Evolutionary conservation across 257 asterid species (phyloP).

Genomic region (Linderniella brevidens): DNA sequence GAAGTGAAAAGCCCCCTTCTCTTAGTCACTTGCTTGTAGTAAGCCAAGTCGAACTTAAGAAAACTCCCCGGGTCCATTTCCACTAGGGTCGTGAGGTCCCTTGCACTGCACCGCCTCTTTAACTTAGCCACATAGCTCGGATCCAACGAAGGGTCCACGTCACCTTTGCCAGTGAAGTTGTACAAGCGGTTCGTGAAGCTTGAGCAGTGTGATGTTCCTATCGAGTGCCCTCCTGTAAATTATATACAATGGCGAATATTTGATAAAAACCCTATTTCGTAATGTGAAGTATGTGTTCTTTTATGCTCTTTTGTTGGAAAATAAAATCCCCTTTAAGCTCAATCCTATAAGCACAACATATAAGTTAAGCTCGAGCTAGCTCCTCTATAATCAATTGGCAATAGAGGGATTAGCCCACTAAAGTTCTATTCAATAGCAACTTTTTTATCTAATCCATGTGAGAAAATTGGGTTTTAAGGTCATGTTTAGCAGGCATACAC

Average conservation of each 20-base stretch:
- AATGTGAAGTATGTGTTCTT: too few relatives aligned
- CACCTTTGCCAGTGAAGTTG: constrained; percentile 54
- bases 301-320: too few relatives aligned
- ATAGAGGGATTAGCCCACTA: too few relatives aligned
- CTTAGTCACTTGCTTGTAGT: constrained; percentile 24
- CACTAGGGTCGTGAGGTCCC: constrained; percentile 22
- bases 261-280: not conserved
- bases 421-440: too few relatives aligned
- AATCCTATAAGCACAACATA: too few relatives aligned
- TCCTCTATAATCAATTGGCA: too few relatives aligned
- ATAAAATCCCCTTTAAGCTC: too few relatives aligned
- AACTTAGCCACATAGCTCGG: constrained; percentile 21
- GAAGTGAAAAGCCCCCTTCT: constrained; percentile 30
- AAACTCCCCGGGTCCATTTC: constrained; percentile 57
- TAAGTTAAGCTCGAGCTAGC: too few relatives aligned
- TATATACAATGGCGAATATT: not conserved
- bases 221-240: constrained; percentile 32
- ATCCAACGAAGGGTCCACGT: constrained; percentile 39
- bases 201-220: constrained; percentile 38
- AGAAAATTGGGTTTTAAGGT: not conserved
- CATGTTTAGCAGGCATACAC: too few relatives aligned
- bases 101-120: constrained; percentile 20
- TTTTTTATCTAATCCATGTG: too few relatives aligned
- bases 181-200: constrained; percentile 34
- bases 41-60: constrained; percentile 22